Evolutionary conservation across 2,329 filamentous ascomycete genomes (phyloP).

Genomic region (Cladobotryum protrusum): DNA sequence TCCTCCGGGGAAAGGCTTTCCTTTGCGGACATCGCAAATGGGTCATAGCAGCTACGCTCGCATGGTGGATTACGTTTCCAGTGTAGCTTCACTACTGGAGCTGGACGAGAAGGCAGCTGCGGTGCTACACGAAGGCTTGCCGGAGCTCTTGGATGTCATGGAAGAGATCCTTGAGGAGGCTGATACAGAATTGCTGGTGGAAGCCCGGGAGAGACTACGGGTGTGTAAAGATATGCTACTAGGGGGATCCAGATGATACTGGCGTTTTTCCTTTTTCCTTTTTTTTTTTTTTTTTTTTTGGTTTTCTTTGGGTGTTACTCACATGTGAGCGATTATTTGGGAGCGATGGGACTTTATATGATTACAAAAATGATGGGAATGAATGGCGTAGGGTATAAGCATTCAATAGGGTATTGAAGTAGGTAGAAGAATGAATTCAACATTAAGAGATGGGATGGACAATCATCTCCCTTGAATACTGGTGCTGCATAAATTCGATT

Average conservation of each 20-base stretch:
- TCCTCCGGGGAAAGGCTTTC: conserved; percentile 40
- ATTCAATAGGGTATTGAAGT: no score
- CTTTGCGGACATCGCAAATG: conserved; percentile 40
- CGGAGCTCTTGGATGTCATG: conserved; percentile 40
- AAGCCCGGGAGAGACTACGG: conserved; percentile 64
- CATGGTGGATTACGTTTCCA: conserved; percentile 44
- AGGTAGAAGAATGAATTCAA: no score
- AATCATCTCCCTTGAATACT: no score
- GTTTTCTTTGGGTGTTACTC: background rate
- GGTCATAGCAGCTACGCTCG: conserved; percentile 27
- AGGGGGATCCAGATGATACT: conserved; percentile 8
- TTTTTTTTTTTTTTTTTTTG: conserved; percentile 21
- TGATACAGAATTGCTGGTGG: conserved; percentile 64
- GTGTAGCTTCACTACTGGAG: conserved; percentile 63
- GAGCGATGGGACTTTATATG: no score
- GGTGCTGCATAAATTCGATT: no score
- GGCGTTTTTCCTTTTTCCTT: background rate
- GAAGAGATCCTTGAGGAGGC: conserved; percentile 37
- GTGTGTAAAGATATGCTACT: conserved; percentile 45
- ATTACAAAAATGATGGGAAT: no score
- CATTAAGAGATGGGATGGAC: no score
- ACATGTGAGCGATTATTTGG: no score
- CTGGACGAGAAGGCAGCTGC: conserved; percentile 61
- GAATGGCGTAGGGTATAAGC: no score
- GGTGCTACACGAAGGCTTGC: conserved; percentile 54